Conservation (phyloP, 768 basidiomycete species). For the Mycena floridula region DNA sequence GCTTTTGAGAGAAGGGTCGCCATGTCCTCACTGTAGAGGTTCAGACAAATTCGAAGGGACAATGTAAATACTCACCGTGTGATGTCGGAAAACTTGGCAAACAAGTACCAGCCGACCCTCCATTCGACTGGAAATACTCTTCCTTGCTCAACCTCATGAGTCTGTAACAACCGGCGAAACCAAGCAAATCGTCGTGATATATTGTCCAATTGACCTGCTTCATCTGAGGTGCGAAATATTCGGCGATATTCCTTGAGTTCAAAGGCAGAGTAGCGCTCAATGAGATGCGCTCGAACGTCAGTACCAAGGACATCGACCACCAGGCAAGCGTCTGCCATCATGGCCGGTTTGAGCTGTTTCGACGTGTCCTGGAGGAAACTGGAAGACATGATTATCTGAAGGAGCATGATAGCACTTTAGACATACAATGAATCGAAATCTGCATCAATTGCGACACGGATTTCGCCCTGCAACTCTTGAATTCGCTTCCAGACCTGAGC, state of each 20-base stretch:
- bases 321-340: slow-evolving; percentile 78
- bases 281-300: slow-evolving; percentile 74
- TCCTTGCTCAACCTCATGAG: slow-evolving; percentile 84
- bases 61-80: slow-evolving; percentile 53
- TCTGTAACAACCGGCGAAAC: slow-evolving; percentile 82
- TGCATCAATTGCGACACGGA: slow-evolving; percentile 74
- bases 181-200: slow-evolving; percentile 89
- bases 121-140: slow-evolving; percentile 80
- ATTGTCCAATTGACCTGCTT: slow-evolving; percentile 96
- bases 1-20: slow-evolving; percentile 75
- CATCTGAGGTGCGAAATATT: slow-evolving; percentile 89
- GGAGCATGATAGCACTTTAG: background rate
- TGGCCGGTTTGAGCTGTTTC: slow-evolving; percentile 55
- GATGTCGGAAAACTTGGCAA: slow-evolving; percentile 84
- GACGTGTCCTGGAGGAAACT: slow-evolving; percentile 80
- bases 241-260: slow-evolving; percentile 95
- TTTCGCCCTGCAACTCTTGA: slow-evolving; percentile 74
- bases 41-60: slow-evolving; percentile 1
- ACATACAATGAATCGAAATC: slow-evolving; percentile 93
- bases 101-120: slow-evolving; percentile 78
- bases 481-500: slow-evolving; percentile 73
- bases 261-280: slow-evolving; percentile 85
- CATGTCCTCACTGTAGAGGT: slow-evolving; percentile 74
- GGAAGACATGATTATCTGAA: background rate
- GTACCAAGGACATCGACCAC: slow-evolving; percentile 84